A percentile compares a stretch with the other conserved stretches of the same genome.
Conservation (phyloP, 2,329 filamentous ascomycete genomes). For the Chalara sp. region DNA sequence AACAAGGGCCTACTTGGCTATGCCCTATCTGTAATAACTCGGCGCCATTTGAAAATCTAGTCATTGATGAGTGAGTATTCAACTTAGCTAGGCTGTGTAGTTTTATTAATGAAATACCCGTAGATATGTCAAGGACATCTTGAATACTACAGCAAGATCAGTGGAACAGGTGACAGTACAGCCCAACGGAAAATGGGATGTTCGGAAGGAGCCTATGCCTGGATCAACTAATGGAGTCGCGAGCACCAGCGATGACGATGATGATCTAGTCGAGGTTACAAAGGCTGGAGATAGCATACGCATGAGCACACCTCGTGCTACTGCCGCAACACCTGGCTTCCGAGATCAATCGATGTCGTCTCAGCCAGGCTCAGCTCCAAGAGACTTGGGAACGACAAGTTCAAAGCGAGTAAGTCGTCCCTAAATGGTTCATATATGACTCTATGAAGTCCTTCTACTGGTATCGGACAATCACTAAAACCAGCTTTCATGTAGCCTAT, state of each 20-base stretch:
- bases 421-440: too few species aligned
- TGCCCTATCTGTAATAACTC: constrained; percentile 89
- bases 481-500: constrained; percentile 18
- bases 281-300: constrained; percentile 24
- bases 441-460: too few species aligned
- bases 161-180: constrained; percentile 87
- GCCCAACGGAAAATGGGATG: constrained; percentile 72
- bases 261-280: constrained; percentile 43
- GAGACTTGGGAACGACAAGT: constrained; percentile 10
- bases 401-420: constrained; percentile 29
- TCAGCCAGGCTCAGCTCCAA: constrained; percentile 30
- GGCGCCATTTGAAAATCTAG: constrained; percentile 73
- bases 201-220: constrained; percentile 17
- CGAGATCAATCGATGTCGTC: too few species aligned
- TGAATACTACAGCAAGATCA: constrained; percentile 62
- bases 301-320: constrained; percentile 16
- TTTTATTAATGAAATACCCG: constrained; percentile 9
- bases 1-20: constrained; percentile 94
- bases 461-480: too few species aligned
- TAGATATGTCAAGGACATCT: constrained; percentile 82
- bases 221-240: constrained; percentile 15
- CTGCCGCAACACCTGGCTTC: constrained; percentile 8
- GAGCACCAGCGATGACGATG: constrained; percentile 33
- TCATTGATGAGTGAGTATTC: constrained; percentile 71
- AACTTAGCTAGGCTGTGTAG: constrained; percentile 3